Evolutionary conservation across 2,329 filamentous ascomycete species (phyloP).

Genomic region (Penicillium decumbens): DNA sequence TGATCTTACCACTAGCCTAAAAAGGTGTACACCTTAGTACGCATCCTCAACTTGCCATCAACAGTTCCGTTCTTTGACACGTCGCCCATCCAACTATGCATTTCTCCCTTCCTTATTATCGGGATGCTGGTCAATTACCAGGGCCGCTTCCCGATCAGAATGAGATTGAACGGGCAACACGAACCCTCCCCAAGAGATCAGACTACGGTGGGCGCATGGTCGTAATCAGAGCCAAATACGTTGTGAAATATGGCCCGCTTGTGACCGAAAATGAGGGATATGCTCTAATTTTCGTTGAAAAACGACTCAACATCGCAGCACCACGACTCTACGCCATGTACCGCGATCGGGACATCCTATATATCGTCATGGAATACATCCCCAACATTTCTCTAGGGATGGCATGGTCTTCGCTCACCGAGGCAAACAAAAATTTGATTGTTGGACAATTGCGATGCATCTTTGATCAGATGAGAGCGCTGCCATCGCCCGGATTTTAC

Average conservation of each 20-base stretch:
- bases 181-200: conserved; percentile 18
- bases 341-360: conserved; percentile 11
- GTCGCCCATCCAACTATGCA: too few relatives aligned
- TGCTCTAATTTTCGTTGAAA: conserved; percentile 20
- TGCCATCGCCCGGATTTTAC: conserved; percentile 21
- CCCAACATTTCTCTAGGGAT: conserved; percentile 11
- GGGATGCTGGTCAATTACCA: conserved; percentile 14
- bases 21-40: too few relatives aligned
- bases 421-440: conserved; percentile 8
- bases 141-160: conserved; percentile 18
- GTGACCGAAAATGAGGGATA: conserved; percentile 22
- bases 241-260: conserved; percentile 21
- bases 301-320: conserved; percentile 14
- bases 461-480: conserved; percentile 19
- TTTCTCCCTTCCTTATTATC: conserved; percentile 19
- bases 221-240: conserved; percentile 18
- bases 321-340: conserved; percentile 23
- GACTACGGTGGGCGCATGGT: conserved; percentile 16
- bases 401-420: conserved; percentile 14
- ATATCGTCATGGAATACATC: conserved; percentile 20
- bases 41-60: too few relatives aligned
- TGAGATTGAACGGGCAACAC: conserved; percentile 14
- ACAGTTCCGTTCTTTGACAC: too few relatives aligned
- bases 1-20: too few relatives aligned
- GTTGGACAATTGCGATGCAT: conserved; percentile 9